Base-by-base conservation (phyloP, 352 stramenopile species). In the Peronospora destructor region DNA sequence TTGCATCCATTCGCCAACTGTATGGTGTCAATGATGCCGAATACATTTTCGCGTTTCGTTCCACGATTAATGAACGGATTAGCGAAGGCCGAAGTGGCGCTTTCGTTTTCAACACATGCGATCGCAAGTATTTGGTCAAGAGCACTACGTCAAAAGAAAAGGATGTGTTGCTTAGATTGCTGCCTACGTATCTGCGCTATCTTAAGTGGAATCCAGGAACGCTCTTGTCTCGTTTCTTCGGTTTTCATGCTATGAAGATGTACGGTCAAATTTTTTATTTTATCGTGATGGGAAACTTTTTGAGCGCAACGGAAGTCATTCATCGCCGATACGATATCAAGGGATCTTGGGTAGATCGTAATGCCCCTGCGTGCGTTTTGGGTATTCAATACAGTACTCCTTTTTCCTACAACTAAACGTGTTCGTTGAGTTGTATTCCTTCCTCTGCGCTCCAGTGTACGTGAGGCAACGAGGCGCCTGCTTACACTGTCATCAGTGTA, bases 271-370 rank as follows among this genome's bases (percentile, higher is more conserved):
- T 82, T 32, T 93, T 93, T 52, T 92, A 88, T 52, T 96, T 97
- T 43, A 81, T 97, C 21, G 88, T 97, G 19, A 97, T 97, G 88
- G 79, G 68, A 39, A 97, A 96, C 50, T 73, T 97, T 39, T 58
- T 97, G 25, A 81, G 83, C 66, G 90, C 82, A 10, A 68, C 64
- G 0, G 75, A 93, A 50, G 63, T 78, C 42, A 93, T 96, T 46
- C 84, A 97, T 56, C 72, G 74, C 1, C 70, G 82, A 23, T 97
- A 95, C 45, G 88, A 97, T 48, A 86, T 97, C 53, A 97, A 97
- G 51, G 88, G 88, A 6, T 93, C 79, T 4, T 96, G 85, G 85
- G 73, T 91, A 9, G 80, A 94, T 39, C 82, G 84, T 19, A 91
- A 93, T 49, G 84, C 81, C 0, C 77, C 79, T 0, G 79, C 77